Evolutionary conservation across 371 early-diverging fungal genomes (phyloP).

Genomic region (Mucor mucedo): DNA sequence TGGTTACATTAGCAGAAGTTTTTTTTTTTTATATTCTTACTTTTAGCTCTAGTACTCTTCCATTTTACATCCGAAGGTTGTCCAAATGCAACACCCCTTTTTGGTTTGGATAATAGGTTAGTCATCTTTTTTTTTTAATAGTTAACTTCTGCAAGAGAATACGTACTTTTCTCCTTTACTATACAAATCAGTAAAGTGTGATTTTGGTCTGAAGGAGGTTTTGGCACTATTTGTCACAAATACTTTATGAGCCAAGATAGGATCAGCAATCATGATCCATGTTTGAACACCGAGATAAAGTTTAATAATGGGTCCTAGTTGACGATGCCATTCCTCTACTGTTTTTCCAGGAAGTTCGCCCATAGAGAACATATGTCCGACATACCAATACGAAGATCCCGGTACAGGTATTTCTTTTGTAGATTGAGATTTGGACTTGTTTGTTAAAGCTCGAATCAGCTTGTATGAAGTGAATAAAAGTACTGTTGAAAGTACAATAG

Average conservation of each 20-base stretch:
- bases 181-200: slow-evolving; percentile 1
- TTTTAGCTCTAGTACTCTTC: too few relatives aligned
- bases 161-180: slow-evolving; percentile 13
- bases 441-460: not conserved
- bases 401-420: slow-evolving; percentile 17
- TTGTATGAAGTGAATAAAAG: not conserved
- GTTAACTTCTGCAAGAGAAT: not conserved
- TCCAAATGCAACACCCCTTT: not conserved
- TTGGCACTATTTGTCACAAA: slow-evolving; percentile 22
- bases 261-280: slow-evolving; percentile 22
- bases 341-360: slow-evolving; percentile 14
- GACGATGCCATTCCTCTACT: slow-evolving; percentile 23
- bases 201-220: slow-evolving; percentile 15
- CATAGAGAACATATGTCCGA: slow-evolving; percentile 27
- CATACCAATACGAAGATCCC: slow-evolving; percentile 7
- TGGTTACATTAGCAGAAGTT: too few relatives aligned
- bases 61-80: too few relatives aligned
- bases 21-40: too few relatives aligned
- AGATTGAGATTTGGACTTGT: not conserved
- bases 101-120: not conserved
- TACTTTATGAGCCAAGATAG: slow-evolving; percentile 25
- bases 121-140: too few relatives aligned
- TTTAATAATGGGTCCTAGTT: slow-evolving; percentile 22
- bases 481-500: not conserved
- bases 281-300: slow-evolving; percentile 19